These are phyloP conservation scores for Hanseniaspora guilliermondii DNA, from an alignment of 805 yeast species.

Conservation along the genomic window DNA sequence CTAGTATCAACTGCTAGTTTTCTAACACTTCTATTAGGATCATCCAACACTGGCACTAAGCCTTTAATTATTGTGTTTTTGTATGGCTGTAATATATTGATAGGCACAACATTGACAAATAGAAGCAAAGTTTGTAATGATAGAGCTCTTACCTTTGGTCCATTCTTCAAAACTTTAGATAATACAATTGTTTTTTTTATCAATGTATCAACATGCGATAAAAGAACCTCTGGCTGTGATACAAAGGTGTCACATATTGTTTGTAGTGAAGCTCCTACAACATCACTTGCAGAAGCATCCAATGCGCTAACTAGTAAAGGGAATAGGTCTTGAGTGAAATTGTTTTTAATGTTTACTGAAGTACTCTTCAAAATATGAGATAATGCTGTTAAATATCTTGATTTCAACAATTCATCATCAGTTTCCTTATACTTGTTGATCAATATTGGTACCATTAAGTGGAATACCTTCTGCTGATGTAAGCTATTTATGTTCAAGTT, in stretches of 20 bases:
- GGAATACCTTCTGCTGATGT: slow-evolving; percentile 72
- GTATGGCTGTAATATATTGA: slow-evolving; percentile 39
- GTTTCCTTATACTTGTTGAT: slow-evolving; percentile 34
- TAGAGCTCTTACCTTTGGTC: slow-evolving; percentile 41
- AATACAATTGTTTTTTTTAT: slow-evolving; percentile 40
- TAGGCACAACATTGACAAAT: slow-evolving; percentile 31
- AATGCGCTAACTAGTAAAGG: slow-evolving; percentile 64
- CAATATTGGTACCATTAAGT: slow-evolving; percentile 43
- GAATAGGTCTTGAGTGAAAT: slow-evolving; percentile 49
- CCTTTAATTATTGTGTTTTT: slow-evolving; percentile 37
- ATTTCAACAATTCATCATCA: slow-evolving; percentile 26
- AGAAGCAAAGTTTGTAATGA: slow-evolving; percentile 48
- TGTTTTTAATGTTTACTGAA: slow-evolving; percentile 48
- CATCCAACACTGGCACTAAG: slow-evolving; percentile 50
- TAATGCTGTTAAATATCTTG: slow-evolving; percentile 51
- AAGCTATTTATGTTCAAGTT: slow-evolving; percentile 52
- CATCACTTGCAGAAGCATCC: slow-evolving; percentile 34
- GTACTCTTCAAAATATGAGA: slow-evolving; percentile 56
- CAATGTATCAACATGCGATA: slow-evolving; percentile 43
- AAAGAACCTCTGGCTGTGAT: slow-evolving; percentile 42
- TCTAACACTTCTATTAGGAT: slow-evolving; percentile 61
- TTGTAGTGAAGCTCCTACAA: slow-evolving; percentile 47
- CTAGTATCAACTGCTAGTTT: slow-evolving; percentile 67
- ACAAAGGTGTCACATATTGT: slow-evolving; percentile 46
- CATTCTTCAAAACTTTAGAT: slow-evolving; percentile 25